Base-by-base conservation (phyloP, 441 rosid species). In the Geranium incanum region DNA sequence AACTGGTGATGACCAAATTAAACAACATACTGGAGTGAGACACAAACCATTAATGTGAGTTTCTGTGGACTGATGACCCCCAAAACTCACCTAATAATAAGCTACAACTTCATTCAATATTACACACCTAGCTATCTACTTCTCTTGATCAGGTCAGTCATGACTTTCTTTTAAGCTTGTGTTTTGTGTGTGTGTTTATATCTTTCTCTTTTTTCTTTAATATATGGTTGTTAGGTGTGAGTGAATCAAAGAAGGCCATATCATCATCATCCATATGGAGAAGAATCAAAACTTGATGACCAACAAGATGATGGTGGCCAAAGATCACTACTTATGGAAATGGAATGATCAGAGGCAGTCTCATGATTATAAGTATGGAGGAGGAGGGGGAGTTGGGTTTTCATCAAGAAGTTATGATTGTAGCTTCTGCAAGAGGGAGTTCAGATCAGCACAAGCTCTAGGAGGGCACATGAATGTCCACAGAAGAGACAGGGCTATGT, bases 391-490 rank as follows among this genome's bases (percentile, higher is more conserved):
- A 2, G 13, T 52, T n/a, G 90, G 86, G 74, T 83, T 91, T 79
- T 86, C 94, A 55, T 93, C 97, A 45, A 86, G 97, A 50, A 63
- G 64, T 3, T 74, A 74, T 59, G 33, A 73, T 5, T 74, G 77
- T 50, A 74, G 70, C 66, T 70, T 70, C 48, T 70, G 72, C 66
- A 70, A 70, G n/a, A 62, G 66, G 36, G 98, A 89, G 74, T 93
- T 91, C 71, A 86, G 88, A 81, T 91, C 97, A 43, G 97, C 98
- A 76, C 98, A 93, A 80, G 98, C 98, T 75, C 93, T 93, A 66
- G 97, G 97, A 9, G 96, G 98, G 12, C 97, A 91, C 84, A 94
- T 94, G 98, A 94, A 94, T 74, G 93, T 88, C 67, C 97, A 91
- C 68, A 85, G 97, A 60, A 85, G 97, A 78, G 98, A 91, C 81